Conservation (phyloP, 2,329 filamentous ascomycete species). For the Penicillium sp. region DNA sequence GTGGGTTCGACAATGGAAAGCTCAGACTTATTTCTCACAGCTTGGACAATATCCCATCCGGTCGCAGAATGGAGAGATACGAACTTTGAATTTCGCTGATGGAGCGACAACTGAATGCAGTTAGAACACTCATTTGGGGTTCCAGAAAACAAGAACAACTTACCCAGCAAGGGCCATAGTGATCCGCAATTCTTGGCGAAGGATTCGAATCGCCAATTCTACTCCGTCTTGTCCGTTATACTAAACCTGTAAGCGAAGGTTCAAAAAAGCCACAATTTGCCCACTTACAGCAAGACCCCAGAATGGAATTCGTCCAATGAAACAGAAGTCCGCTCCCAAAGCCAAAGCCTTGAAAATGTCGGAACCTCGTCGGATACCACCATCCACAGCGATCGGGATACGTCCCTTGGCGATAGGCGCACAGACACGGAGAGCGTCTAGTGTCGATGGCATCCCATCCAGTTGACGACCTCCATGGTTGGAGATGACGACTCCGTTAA, state of each 20-base stretch:
- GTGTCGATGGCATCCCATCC: constrained; percentile 39
- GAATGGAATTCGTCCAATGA: constrained; percentile 30
- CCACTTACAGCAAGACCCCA: constrained; percentile 8
- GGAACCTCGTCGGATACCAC: constrained; percentile 36
- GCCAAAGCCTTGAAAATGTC: constrained; percentile 43
- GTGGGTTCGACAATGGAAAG: background rate
- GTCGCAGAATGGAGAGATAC: constrained; percentile 30
- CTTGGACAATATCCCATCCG: constrained; percentile 31
- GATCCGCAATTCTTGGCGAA: constrained; percentile 33
- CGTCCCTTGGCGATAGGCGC: constrained; percentile 30
- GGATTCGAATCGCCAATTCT: constrained; percentile 34
- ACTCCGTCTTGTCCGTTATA: constrained; percentile 38
- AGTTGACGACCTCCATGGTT: constrained; percentile 44
- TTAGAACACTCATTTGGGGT: constrained; percentile 3
- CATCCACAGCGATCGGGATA: constrained; percentile 37
- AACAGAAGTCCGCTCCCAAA: constrained; percentile 35
- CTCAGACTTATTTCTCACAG: constrained; percentile 16
- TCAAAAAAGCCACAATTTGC: background rate
- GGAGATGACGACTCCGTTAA: constrained; percentile 41
- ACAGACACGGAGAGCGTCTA: constrained; percentile 36
- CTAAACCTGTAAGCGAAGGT: constrained; percentile 14
- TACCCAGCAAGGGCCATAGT: constrained; percentile 37
- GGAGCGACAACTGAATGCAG: constrained; percentile 26
- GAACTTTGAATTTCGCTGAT: constrained; percentile 31
- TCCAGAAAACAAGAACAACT: constrained; percentile 4